Base-by-base conservation (phyloP, 2,329 filamentous ascomycete genomes). In the Ramularia collo-cygni region DNA sequence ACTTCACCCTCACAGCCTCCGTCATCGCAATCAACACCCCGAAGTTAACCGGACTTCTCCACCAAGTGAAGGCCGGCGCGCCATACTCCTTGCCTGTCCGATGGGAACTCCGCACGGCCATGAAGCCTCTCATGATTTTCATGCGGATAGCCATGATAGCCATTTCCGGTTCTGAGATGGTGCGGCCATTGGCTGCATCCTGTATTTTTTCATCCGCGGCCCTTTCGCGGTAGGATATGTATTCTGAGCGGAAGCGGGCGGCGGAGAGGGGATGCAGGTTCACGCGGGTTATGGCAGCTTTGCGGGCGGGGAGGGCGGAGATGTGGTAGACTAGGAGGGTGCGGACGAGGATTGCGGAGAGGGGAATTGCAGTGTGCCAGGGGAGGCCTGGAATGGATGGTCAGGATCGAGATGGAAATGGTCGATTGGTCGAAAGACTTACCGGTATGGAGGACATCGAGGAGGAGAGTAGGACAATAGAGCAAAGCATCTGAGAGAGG, bases 301-400 rank as follows among this genome's bases (percentile, higher is more conserved):
- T 48, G 8, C 51, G 53, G 5, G 37, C 21, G 3, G 55, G 55
- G 3, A 36, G 30, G n/a, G 41, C 19, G 14, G 41, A 38, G 13
- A 54, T 8, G 33, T 54, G 51, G 34, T 60, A 60, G 28, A 54
- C 47, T 15, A 60, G 8, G 6, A 51, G 31, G 31, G 53, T 47
- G 27, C 57, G 55, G 10, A 61, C 45, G 27, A 58, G 28, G 16
- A 59, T 24, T 9, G 59, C 58, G 13, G 56, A 40, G 7, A 48
- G 19, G 0, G 59, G 58, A 4, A 62, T 43, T 19, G 44, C 54
- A 9, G 53, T 54, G 13, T 38, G 59, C 58, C 58, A 62, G 8
- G 59, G 56, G 8, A 61, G 35, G n/a, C 58, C 54, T 12, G 44
- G 21, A 24, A 24, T 24, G 6, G 21, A 24, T 24, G 10, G 21